Percentiles rank a stretch among this genome's conserved stretches.
Conservation (phyloP, 2,329 filamentous ascomycete genomes). For the Aspergillus sp. region DNA sequence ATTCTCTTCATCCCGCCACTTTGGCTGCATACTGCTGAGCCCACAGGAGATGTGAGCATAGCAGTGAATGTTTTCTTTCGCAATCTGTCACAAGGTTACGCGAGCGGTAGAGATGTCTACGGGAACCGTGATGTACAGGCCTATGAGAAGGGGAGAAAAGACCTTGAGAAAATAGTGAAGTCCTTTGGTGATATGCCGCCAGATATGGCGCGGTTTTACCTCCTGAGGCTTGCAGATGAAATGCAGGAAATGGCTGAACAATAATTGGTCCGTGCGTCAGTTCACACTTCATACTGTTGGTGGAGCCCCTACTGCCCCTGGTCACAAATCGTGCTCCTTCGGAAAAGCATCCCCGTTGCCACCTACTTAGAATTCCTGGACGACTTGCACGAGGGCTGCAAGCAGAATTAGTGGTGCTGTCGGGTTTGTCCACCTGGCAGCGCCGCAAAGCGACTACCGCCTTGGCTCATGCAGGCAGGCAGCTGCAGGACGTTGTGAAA, state of each 20-base stretch:
- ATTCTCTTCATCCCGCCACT: constrained; percentile 77
- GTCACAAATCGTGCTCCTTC: background rate
- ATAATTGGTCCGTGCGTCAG: constrained; percentile 14
- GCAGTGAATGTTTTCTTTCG: constrained; percentile 91
- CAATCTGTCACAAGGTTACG: constrained; percentile 66
- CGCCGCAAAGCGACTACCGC: background rate
- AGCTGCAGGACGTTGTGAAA: constrained; percentile 4
- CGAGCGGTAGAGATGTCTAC: constrained; percentile 77
- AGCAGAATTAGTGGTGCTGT: background rate
- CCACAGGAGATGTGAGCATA: constrained; percentile 57
- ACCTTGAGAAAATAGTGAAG: constrained; percentile 63
- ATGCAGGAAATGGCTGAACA: constrained; percentile 43
- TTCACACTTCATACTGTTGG: background rate
- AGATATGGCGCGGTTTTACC: constrained; percentile 72
- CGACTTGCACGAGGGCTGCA: background rate
- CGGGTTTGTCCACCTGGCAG: background rate
- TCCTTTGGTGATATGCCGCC: constrained; percentile 55
- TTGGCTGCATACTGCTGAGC: constrained; percentile 72
- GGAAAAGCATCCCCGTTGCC: background rate
- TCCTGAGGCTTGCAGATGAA: constrained; percentile 70
- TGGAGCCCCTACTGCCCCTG: background rate
- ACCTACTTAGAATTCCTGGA: background rate
- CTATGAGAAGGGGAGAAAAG: constrained; percentile 77
- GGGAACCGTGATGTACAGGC: constrained; percentile 81
- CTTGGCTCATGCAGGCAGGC: constrained; percentile 11